Evolutionary conservation across 257 asterid species (phyloP).

Genomic region (Nicotiana attenuata): DNA sequence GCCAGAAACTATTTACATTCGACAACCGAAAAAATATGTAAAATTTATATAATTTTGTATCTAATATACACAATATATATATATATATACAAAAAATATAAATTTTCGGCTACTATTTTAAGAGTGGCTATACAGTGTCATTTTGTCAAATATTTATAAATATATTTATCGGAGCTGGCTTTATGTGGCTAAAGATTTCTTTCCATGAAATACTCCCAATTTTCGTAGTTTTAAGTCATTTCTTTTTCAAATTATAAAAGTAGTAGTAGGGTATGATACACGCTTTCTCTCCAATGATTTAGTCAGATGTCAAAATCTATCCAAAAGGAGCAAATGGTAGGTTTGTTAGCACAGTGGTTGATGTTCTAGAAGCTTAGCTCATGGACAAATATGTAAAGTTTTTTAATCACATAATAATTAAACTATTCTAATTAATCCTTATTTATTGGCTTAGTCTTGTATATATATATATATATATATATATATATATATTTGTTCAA

Average conservation of each 20-base stretch:
- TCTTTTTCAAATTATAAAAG: background rate
- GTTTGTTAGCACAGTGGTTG: slow-evolving; percentile 14
- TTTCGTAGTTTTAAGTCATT: background rate
- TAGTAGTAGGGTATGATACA: background rate
- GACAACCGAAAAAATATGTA: too few relatives aligned
- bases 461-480: too few relatives aligned
- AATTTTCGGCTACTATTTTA: too few relatives aligned
- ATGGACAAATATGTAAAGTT: background rate
- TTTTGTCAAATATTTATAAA: background rate
- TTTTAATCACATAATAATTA: background rate
- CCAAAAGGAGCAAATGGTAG: slow-evolving; percentile 24
- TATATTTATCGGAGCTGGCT: background rate
- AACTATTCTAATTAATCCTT: background rate
- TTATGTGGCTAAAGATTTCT: background rate
- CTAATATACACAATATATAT: too few relatives aligned
- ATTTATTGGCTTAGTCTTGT: too few relatives aligned
- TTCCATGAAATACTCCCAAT: background rate
- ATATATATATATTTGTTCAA: too few relatives aligned
- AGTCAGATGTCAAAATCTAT: slow-evolving; percentile 23
- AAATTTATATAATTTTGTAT: too few relatives aligned
- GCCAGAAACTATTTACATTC: too few relatives aligned
- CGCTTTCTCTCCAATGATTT: slow-evolving; percentile 27
- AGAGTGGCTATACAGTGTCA: too few relatives aligned
- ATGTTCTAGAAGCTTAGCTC: slow-evolving; percentile 33
- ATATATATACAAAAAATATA: too few relatives aligned